phyloP scores from a whole-genome alignment of 306 rosid species.

The Fagus crenata region DNA sequence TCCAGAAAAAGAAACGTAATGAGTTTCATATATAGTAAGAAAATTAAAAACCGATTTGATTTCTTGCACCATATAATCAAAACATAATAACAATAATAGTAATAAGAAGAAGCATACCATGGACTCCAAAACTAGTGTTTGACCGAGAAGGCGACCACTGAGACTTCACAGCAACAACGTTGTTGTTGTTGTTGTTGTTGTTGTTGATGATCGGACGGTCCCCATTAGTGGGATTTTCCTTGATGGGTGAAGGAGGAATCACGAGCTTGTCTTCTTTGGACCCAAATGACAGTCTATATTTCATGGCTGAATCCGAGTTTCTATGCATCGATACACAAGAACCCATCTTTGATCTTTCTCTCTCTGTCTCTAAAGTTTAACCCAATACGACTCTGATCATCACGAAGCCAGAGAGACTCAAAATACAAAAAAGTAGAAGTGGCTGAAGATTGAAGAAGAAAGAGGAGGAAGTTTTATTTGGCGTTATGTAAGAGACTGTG shows the following conservation, averaged over 20 bases:
- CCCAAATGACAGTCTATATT: constrained; percentile 47
- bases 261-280: constrained; percentile 51
- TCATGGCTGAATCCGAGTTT: constrained; percentile 57
- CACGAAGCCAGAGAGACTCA: constrained; percentile 19
- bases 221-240: constrained; percentile 41
- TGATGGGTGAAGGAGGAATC: constrained; percentile 66
- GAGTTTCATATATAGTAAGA: background rate
- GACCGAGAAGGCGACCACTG: constrained; percentile 55
- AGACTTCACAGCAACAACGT: constrained; percentile 41
- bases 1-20: constrained; percentile 1
- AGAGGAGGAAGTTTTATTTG: constrained; percentile 10
- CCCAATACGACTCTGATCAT: constrained; percentile 38
- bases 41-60: constrained; percentile 8
- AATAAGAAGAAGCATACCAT: constrained; percentile 34
- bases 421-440: constrained; percentile 16
- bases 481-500: background rate
- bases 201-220: constrained; percentile 30
- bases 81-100: background rate
- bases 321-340: constrained; percentile 57
- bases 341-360: constrained; percentile 55
- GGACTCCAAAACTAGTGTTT: constrained; percentile 35
- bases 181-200: constrained; percentile 12
- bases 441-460: constrained; percentile 1
- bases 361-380: constrained; percentile 6
- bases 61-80: constrained; percentile 12